These are phyloP conservation scores for Iberis pinnata DNA, from an alignment of 345 rosid species.

Conservation along the genomic window DNA sequence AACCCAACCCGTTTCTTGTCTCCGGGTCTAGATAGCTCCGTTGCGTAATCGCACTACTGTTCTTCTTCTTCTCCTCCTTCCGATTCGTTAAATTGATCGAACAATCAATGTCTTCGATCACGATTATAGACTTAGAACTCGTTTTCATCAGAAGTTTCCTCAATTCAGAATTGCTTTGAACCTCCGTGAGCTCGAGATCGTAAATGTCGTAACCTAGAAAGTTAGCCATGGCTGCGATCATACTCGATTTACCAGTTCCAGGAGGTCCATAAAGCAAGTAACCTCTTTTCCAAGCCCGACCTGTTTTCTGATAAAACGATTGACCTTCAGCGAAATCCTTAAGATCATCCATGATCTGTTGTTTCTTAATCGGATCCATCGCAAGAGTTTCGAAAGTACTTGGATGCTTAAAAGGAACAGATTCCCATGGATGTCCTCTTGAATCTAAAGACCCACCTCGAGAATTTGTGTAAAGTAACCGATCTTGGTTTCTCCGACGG, in stretches of 20 bases:
- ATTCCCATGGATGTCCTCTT: slow-evolving; percentile 95
- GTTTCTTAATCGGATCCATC: slow-evolving; percentile 65
- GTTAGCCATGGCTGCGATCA: slow-evolving; percentile 99
- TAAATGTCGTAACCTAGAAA: slow-evolving; percentile 81
- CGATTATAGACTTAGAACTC: slow-evolving; percentile 82
- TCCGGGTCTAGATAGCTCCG: slow-evolving; percentile 44
- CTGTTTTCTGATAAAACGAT: slow-evolving; percentile 71
- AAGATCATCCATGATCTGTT: slow-evolving; percentile 63
- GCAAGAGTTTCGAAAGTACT: slow-evolving; percentile 90
- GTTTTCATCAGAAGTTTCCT: slow-evolving; percentile 84
- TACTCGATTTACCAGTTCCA: slow-evolving; percentile 91
- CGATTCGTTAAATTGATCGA: slow-evolving; percentile 65
- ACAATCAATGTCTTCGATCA: slow-evolving; percentile 90
- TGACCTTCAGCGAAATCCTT: slow-evolving; percentile 57
- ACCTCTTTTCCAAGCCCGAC: slow-evolving; percentile 93
- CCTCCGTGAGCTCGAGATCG: slow-evolving; percentile 92
- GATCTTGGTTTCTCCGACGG: slow-evolving; percentile 58
- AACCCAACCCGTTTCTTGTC: slow-evolving; percentile 36
- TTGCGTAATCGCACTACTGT: background rate
- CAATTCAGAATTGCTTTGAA: slow-evolving; percentile 78
- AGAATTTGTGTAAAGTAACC: slow-evolving; percentile 72
- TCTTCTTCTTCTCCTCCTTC: slow-evolving; percentile 41
- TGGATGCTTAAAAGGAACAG: slow-evolving; percentile 90
- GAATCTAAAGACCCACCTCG: slow-evolving; percentile 85
- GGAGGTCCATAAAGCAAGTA: slow-evolving; percentile 90